Evolutionary conservation across 306 rosid genomes (phyloP), one percentile per base, ranked within the genome.

Genomic region (Astragalus glycyphyllos): DNA sequence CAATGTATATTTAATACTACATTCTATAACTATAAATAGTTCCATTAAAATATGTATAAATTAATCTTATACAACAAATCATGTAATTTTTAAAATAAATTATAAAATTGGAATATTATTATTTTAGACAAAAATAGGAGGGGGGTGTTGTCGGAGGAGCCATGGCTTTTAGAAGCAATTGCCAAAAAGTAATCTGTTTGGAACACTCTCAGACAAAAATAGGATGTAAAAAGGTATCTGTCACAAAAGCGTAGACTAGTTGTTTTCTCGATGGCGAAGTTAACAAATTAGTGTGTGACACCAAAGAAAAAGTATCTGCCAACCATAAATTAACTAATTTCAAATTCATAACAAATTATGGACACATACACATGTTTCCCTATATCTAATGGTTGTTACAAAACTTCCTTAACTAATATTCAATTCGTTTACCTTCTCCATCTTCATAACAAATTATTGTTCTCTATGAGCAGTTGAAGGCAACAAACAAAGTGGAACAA

Each of bases 141-240:
- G n/a, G n/a, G n/a, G n/a, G n/a, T n/a, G n/a, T n/a, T n/a, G n/a
- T n/a, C n/a, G n/a, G n/a, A n/a, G n/a, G n/a, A n/a, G n/a, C n/a
- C n/a, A n/a, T n/a, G n/a, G n/a, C n/a, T n/a, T n/a, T n/a, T n/a
- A n/a, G n/a, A n/a, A n/a, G n/a, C n/a, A n/a, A n/a, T n/a, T n/a
- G n/a, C n/a, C n/a, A n/a, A n/a, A n/a, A n/a, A n/a, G n/a, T n/a
- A n/a, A n/a, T n/a, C n/a, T n/a, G n/a, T n/a, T n/a, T n/a, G n/a
- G n/a, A n/a, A n/a, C n/a, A n/a, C n/a, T n/a, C n/a, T n/a, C 7
- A 58, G 7, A 13, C 65, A 37, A 60, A 44, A 62, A 62, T 12
- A 42, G 49, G 1, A 42, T 10, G 51, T 61, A 0, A 11, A 12
- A 46, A n/a, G 5, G 12, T 11, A 12, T 34, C 38, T 34, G 35